These are phyloP conservation scores for Cucurbita pepo DNA, from an alignment of 306 rosid genomes.

Conservation along the genomic window DNA sequence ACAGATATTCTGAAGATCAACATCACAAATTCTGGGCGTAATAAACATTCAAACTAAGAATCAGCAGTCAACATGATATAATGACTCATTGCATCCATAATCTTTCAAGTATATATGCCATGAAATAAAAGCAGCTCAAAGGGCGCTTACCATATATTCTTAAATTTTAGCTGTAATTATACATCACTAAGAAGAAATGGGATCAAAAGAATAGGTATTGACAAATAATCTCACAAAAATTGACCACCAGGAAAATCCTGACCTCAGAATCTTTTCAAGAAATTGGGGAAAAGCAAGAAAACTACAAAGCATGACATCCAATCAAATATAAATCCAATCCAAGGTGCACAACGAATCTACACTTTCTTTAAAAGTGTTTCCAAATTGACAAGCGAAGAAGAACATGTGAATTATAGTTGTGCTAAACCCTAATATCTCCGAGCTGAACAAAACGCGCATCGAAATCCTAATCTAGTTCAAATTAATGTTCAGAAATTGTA, in stretches of 20 bases:
- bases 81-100: background rate
- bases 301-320: background rate
- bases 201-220: background rate
- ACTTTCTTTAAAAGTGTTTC: background rate
- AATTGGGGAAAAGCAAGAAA: background rate
- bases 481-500: background rate
- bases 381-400: background rate
- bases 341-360: background rate
- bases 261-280: background rate
- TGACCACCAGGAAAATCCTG: background rate
- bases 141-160: too few species aligned
- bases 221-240: background rate
- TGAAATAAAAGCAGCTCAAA: too few species aligned
- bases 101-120: background rate
- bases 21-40: background rate
- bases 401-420: background rate
- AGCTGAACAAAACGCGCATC: background rate
- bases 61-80: background rate
- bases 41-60: background rate
- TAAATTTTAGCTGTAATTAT: background rate
- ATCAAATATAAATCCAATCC: background rate
- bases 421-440: background rate
- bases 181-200: background rate
- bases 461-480: background rate
- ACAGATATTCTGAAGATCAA: background rate